Conservation (phyloP, 371 early-diverging fungal species). For the Rhizomucor pusillus region DNA sequence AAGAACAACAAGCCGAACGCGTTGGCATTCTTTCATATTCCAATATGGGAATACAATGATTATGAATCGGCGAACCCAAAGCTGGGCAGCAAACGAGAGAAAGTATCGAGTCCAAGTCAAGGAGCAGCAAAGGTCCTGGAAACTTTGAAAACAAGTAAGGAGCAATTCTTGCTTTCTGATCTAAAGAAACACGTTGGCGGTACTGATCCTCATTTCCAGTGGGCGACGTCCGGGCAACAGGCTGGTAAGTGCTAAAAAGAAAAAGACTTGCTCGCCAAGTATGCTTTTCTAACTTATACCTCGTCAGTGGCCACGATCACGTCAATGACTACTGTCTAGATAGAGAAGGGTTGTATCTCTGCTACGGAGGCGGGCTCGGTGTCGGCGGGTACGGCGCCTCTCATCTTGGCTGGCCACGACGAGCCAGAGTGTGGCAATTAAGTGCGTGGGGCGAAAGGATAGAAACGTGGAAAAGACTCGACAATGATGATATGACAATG, state of each 20-base stretch:
- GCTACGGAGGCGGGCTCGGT: constrained; percentile 55
- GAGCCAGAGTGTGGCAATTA: constrained; percentile 47
- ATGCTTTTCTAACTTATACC: not conserved
- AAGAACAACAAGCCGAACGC: constrained; percentile 35
- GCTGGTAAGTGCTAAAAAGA: constrained; percentile 24
- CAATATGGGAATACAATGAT: constrained; percentile 39
- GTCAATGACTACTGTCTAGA: constrained; percentile 53
- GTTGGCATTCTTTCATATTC: constrained; percentile 51
- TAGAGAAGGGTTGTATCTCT: constrained; percentile 40
- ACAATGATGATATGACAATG: constrained; percentile 36
- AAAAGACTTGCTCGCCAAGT: not conserved
- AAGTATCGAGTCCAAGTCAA: constrained; percentile 31
- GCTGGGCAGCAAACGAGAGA: constrained; percentile 42
- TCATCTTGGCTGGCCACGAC: constrained; percentile 41
- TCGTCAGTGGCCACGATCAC: constrained; percentile 48
- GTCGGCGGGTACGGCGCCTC: constrained; percentile 51
- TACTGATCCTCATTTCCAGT: too few species aligned
- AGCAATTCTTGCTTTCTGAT: not conserved
- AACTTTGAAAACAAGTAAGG: constrained; percentile 24
- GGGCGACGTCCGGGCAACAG: constrained; percentile 24
- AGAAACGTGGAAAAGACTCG: constrained; percentile 49
- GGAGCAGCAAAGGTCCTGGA: constrained; percentile 21
- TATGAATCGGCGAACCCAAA: constrained; percentile 13
- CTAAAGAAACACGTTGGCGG: too few species aligned
- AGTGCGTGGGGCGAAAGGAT: constrained; percentile 32